Evolutionary conservation across 1,139 yeast species (phyloP), one percentile per base, ranked within the genome.

Genomic region (Yamadazyma mexicana): DNA sequence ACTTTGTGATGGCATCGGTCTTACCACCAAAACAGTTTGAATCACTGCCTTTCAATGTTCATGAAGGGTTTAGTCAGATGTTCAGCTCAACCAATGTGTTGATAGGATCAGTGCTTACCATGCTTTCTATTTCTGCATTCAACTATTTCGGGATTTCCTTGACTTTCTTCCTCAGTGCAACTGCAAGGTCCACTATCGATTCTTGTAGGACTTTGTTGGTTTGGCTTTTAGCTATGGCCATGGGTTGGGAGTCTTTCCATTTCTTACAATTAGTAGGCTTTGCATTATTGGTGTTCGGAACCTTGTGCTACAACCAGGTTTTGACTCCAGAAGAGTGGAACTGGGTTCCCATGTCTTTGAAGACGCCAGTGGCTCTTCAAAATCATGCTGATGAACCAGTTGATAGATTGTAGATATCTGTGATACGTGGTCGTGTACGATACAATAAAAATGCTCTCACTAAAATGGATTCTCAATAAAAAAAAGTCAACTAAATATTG

Each of bases 231-330:
- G 87, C 94, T 0, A 64, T 86, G 41, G 39, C 62, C n/a, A 58
- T 86, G 51, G 94, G 94, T 3, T 87, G 95, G 95, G 95, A 87
- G 60, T 52, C 69, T 1, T 86, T 85, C 63, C 70, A 73, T 26
- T 56, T 66, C 28, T 60, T 83, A 44, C 95, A 87, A 57, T 63
- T 81, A 24, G 34, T 75, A 12, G 95, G 95, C 0, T 87, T 87
- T 54, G 65, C 59, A 0, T 54, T 80, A 23, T 64, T 86, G 41
- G 91, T 85, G 4, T 72, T 77, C 46, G 95, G 95, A 17, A 86
- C 95, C 0, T 64, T 86, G 38, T 72, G 85, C 40, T 87, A 83
- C 65, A 86, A 87, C 54, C 86, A 85, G 3, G 85, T 84, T 1
- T 64, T 86, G 34, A 58, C 59, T 14, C 75, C 81, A 20, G 78